Base-by-base conservation (phyloP, 2,329 filamentous ascomycete genomes). In the Xylariales sp. region DNA sequence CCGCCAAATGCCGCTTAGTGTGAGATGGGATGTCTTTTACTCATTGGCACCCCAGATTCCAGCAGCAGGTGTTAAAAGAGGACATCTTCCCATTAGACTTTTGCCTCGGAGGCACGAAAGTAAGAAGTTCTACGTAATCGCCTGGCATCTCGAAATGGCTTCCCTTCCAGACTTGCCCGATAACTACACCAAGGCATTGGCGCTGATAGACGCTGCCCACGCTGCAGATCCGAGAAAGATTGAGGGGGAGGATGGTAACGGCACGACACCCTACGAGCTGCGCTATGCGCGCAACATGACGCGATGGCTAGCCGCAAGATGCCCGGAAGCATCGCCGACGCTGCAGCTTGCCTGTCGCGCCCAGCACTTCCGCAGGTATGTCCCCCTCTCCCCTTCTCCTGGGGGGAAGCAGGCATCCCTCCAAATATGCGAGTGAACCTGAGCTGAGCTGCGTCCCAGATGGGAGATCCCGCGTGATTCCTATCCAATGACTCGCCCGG, bases 271-370 rank as follows among this genome's bases (percentile, higher is more conserved):
- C 1, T 89, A 88, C 62, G 88, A 94, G 62, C 78, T 91, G 2
- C 81, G 88, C 65, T 94, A 94, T 57, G 86, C 88, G 6, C 72
- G 74, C 35, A 81, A 88, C 60, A 90, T 90, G 83, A 88, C 83
- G 35, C 63, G 67, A 21, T 93, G 85, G 72, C 80, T 95, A 21
- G 56, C 67, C 7, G 63, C 72, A 13, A 77, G 81, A 44, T 62
- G 64, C 7, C 79, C 85, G 0, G 49, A 68, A 19, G 81, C 87
- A 2, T 79, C 83, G 2, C 80, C 82, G 2, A 62, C 76, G 17
- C 70, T 95, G 38, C 78, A 78, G 45, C 70, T 93, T 32, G 88
- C 88, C 14, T 84, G 89, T 48, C 81, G 87, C 47, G 88, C 87
- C 10, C 88, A 94, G 60, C 88, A 95, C 61, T 86, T 94, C 52